Evolutionary conservation across 495 filamentous ascomycete genomes (phyloP), one percentile per base, ranked within the genome.

Genomic region (Penicillium odoratum): DNA sequence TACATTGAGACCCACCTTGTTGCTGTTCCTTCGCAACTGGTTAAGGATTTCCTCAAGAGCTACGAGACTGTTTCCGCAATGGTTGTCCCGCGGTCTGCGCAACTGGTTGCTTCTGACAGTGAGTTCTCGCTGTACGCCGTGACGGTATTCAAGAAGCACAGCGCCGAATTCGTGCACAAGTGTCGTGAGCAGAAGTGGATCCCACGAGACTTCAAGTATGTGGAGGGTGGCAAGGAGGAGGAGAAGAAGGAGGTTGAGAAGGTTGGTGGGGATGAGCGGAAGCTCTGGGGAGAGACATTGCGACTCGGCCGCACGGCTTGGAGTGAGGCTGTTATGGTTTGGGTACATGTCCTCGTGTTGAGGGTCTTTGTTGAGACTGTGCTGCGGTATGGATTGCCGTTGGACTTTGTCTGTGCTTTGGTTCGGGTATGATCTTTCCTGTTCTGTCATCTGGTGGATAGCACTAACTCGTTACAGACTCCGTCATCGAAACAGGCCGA

Each of bases 341-440:
- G 91, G 93, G 78, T 92, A 10, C 95, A 98, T 71, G 89, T 94
- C 15, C 78, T 97, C 68, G 88, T 93, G 5, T 76, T 98, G 60
- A 80, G 94, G 44, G 92, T 98, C 38, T 98, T 97, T 72, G 94
- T 98, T 18, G 94, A 98, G 81, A 97, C 92, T 10, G 93, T 98
- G 18, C 76, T 98, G 68, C 83, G 94, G 59, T 98, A 98, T 70
- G 94, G 94, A 7, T 69, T 98, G 59, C 94, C 94, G 33, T 70
- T 96, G 63, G 86, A 91, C 64, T 97, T 91, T 77, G 87, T 96
- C 46, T 89, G 85, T 61, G 91, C 85, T 49, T 74, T 97, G 48
- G 76, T 97, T 51, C 82, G 87, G 85, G 93, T 97, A 85, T 62
- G 85, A 76, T 47, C 30, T 6, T 54, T 28, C 30, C 8, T 51